Evolutionary conservation across 495 filamentous ascomycete species (phyloP), one percentile per base, ranked within the genome.

Genomic region (Penicillium canescens): DNA sequence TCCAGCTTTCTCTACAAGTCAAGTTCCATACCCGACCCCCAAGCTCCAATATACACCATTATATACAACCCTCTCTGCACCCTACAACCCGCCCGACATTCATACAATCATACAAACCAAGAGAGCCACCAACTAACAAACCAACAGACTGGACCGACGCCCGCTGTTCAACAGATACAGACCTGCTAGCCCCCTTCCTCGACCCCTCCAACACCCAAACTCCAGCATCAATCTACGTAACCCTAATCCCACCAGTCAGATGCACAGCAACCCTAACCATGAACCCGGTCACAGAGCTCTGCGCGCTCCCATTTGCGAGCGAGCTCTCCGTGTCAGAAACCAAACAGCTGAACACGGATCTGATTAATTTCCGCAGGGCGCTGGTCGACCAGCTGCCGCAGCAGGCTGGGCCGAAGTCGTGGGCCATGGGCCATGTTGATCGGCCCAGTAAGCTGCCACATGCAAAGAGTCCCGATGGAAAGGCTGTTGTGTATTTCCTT

Each of bases 221-320:
- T 38, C 55, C 47, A 52, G 51, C 18, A 14, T 42, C 54, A 24
- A 24, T 76, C 51, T 70, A 66, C 58, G 59, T 68, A 26, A 73
- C 67, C 1, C 61, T 78, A 24, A 65, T 33, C 12, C 72, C 75
- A 7, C 53, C 71, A 2, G 56, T 66, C 52, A 45, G 55, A 20
- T 56, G 53, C 28, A 68, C 70, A 26, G 60, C 66, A 6, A 65
- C 71, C 0, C 56, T 76, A 1, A 66, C 61, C 60, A 52, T 54
- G 6, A 74, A 76, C 59, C 72, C 72, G 6, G 52, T 76, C 1
- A 78, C 75, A 0, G 75, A 78, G 59, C 51, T 78, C 5, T 65
- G 59, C 33, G 42, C 55, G 0, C 63, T 76, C 12, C 23, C 63
- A n/a, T 71, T 74, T 41, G 59, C 71, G 0, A 66, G 51, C 46